Evolutionary conservation across 1,284 basidiomycete species (phyloP).

Genomic region (Ustilago xerochloae): DNA sequence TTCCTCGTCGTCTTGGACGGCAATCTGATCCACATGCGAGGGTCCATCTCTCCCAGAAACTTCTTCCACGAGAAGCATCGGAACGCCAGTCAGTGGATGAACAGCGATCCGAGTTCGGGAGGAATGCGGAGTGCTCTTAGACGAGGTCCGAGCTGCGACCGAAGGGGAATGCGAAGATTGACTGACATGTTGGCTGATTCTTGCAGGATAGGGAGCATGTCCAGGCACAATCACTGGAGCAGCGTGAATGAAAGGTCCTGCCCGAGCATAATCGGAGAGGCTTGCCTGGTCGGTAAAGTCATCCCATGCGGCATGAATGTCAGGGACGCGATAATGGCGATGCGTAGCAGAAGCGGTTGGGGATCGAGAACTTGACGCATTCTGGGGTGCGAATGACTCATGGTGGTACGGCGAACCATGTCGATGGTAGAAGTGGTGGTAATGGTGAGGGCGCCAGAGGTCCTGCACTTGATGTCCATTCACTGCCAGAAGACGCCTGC

Average conservation of each 20-base stretch:
- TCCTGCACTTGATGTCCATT: slow-evolving; percentile 43
- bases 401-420: slow-evolving; percentile 3
- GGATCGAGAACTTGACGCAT: not conserved
- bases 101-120: slow-evolving; percentile 14
- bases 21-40: not conserved
- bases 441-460: slow-evolving; percentile 20
- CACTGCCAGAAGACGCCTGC: slow-evolving; percentile 45
- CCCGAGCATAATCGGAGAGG: not conserved
- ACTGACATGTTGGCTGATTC: not conserved
- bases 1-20: not conserved
- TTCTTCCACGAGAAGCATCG: slow-evolving; percentile 20
- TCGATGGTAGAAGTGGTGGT: slow-evolving; percentile 2
- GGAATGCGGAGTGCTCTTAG: not conserved
- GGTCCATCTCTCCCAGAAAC: not conserved
- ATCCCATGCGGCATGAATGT: slow-evolving; percentile 13
- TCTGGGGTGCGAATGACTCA: not conserved
- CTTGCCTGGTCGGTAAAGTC: not conserved
- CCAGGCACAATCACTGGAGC: slow-evolving; percentile 21
- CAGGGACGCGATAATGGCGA: not conserved
- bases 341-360: not conserved
- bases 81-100: slow-evolving; percentile 34
- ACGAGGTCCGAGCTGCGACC: not conserved
- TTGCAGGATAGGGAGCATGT: slow-evolving; percentile 6
- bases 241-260: slow-evolving; percentile 27
- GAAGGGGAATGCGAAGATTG: not conserved